Evolutionary conservation across 768 basidiomycete genomes (phyloP).

Genomic region (Saitozyma sp.): DNA sequence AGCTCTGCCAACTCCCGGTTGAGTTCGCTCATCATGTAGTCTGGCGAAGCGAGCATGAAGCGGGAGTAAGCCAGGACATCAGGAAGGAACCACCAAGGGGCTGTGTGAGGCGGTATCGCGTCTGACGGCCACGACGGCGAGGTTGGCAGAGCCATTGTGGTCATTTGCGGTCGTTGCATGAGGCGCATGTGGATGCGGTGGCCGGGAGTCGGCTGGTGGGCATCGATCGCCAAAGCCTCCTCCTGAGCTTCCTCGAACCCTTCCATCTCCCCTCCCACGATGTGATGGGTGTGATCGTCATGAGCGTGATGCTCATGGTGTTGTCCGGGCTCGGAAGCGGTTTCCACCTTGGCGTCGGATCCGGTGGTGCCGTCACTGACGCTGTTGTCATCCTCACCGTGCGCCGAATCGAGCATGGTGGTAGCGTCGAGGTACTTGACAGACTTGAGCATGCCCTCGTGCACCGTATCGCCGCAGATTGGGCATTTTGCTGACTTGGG

Average conservation of each 20-base stretch:
- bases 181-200: conserved; percentile 74
- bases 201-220: conserved; percentile 10
- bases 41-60: conserved; percentile 94
- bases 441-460: conserved; percentile 83
- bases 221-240: conserved; percentile 15
- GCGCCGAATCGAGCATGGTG: conserved; percentile 38
- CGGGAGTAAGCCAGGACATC: conserved; percentile 83
- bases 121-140: conserved; percentile 93
- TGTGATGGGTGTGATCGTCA: conserved; percentile 22
- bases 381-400: conserved; percentile 30
- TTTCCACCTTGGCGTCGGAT: not conserved
- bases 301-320: conserved; percentile 1
- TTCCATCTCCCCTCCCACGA: conserved; percentile 38
- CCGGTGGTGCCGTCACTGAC: not conserved
- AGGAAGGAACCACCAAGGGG: conserved; percentile 93
- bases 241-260: conserved; percentile 33
- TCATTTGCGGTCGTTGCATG: conserved; percentile 88
- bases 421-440: conserved; percentile 82
- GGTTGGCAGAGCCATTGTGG: conserved; percentile 88
- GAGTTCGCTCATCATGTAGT: conserved; percentile 74
- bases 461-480: conserved; percentile 91
- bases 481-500: conserved; percentile 89
- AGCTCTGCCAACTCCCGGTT: conserved; percentile 72
- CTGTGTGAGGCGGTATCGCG: conserved; percentile 82
- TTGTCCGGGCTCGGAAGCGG: not conserved